Evolutionary conservation across 2,329 filamentous ascomycete genomes (phyloP), one percentile per base, ranked within the genome.

Genomic region (Geosmithia morbida): DNA sequence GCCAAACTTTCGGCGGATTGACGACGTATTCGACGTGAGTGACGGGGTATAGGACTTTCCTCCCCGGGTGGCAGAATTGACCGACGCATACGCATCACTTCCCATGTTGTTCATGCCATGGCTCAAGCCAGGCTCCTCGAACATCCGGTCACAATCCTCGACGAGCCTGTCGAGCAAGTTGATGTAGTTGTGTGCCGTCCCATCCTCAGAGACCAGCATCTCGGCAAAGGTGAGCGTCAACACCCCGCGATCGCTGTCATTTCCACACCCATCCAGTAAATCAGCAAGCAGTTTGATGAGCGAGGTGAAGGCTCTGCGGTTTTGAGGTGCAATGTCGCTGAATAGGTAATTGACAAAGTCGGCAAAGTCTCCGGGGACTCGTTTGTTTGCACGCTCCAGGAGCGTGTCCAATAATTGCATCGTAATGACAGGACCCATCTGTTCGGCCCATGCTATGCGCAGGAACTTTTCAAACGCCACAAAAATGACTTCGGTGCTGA

Each of bases 381-480:
- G 69, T 53, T 78, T 83, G 48, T 78, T 73, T 10, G 76, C 71
- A 49, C 77, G 72, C 49, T 75, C 72, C 54, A 94, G 88, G n/a
- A 97, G 71, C 2, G 79, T 78, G 48, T 83, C 77, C 39, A 96
- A 70, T 5, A 79, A 75, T 44, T 83, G 72, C 46, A 78, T 72
- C 1, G 85, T 79, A 61, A 97, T 79, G 48, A 97, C 78, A 2
- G 86, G 79, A 0, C 90, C 90, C 72, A 96, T 88, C 55, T 87
- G 83, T 53, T 90, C 85, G 50, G 77, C 81, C 90, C 90, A 97
- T 13, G 86, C 88, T 52, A 88, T 82, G 49, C 80, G 81, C 50
- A 96, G 68, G 55, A 96, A 97, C 51, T 94, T 96, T 61, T 96
- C 89, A 60, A 96, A 97, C 0, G 89, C 85, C 22, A 85, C 84